Conservation (phyloP, 2,329 filamentous ascomycete genomes). For the Pseudogymnoascus sp. region DNA sequence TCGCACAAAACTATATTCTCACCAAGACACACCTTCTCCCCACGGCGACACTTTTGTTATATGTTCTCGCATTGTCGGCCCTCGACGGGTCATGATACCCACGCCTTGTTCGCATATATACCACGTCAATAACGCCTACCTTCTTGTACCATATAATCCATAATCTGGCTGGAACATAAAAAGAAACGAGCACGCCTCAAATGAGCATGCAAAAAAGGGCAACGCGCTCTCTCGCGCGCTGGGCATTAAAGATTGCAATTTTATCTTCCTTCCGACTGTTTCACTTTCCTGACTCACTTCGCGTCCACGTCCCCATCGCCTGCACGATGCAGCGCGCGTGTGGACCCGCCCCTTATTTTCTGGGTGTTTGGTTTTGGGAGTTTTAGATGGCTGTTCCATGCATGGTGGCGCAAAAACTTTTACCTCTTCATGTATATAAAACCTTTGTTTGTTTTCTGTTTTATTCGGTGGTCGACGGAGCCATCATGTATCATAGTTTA, state of each 20-base stretch:
- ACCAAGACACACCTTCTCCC: not conserved
- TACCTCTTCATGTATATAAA: slow-evolving; percentile 6
- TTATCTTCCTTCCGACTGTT: not conserved
- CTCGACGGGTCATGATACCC: slow-evolving; percentile 7
- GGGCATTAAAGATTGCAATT: not conserved
- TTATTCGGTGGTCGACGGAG: not conserved
- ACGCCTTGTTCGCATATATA: slow-evolving; percentile 8
- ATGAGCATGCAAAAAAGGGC: not conserved
- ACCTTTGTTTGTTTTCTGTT: slow-evolving; percentile 2
- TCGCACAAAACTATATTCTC: not conserved
- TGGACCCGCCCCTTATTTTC: not conserved
- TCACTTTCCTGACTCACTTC: not conserved
- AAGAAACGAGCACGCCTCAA: not conserved
- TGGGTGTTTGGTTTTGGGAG: slow-evolving; percentile 3
- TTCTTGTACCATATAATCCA: slow-evolving; percentile 8
- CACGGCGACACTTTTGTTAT: slow-evolving; percentile 6
- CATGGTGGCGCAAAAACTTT: slow-evolving; percentile 5
- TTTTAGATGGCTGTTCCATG: slow-evolving; percentile 4
- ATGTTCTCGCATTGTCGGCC: not conserved
- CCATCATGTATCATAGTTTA: not conserved
- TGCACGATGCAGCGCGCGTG: not conserved
- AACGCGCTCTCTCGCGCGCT: not conserved
- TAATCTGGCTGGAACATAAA: slow-evolving; percentile 3
- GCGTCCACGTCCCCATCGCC: not conserved
- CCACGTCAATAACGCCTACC: slow-evolving; percentile 7